A percentile compares a stretch with the other conserved stretches of the same genome.
Evolutionary conservation across 1,284 basidiomycete species (phyloP).

Genomic region (Apiotrichum domesticum): DNA sequence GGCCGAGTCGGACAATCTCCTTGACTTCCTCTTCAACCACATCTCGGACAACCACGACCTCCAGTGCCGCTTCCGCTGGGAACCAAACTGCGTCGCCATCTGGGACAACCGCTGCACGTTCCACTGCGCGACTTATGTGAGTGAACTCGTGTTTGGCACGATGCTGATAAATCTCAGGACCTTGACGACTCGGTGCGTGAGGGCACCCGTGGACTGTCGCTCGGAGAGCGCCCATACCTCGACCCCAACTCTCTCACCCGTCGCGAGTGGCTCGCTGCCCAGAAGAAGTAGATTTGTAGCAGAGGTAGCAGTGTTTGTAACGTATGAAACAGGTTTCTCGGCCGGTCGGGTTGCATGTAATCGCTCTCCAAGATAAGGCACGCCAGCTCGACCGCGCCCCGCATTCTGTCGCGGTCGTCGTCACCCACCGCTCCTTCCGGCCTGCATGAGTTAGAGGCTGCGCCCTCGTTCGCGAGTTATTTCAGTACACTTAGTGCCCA

Average conservation of each 20-base stretch:
- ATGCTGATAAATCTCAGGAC: conserved; percentile 35
- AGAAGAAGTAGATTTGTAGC: too few species aligned
- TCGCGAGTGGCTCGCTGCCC: too few species aligned
- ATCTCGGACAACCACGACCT: conserved; percentile 58
- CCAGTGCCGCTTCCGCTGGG: conserved; percentile 54
- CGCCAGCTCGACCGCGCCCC: too few species aligned
- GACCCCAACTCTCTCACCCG: conserved; percentile 14
- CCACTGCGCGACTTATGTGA: conserved; percentile 39
- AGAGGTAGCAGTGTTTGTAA: too few species aligned
- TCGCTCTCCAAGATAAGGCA: too few species aligned
- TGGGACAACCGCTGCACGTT: conserved; percentile 17
- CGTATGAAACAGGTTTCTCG: too few species aligned
- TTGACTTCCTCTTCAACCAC: conserved; percentile 21
- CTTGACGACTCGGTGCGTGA: conserved; percentile 47
- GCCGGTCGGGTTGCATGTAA: too few species aligned
- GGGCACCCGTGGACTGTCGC: conserved; percentile 58
- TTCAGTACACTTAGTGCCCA: too few species aligned
- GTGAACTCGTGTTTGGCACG: background rate
- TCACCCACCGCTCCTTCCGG: too few species aligned
- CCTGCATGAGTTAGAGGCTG: too few species aligned
- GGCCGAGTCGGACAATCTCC: conserved; percentile 51
- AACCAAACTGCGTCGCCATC: conserved; percentile 38
- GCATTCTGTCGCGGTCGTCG: too few species aligned
- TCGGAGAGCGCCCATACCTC: conserved; percentile 61
- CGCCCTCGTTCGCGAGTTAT: too few species aligned